Conservation (phyloP, 2,329 filamentous ascomycete genomes). For the Scortechinia acanthostroma region DNA sequence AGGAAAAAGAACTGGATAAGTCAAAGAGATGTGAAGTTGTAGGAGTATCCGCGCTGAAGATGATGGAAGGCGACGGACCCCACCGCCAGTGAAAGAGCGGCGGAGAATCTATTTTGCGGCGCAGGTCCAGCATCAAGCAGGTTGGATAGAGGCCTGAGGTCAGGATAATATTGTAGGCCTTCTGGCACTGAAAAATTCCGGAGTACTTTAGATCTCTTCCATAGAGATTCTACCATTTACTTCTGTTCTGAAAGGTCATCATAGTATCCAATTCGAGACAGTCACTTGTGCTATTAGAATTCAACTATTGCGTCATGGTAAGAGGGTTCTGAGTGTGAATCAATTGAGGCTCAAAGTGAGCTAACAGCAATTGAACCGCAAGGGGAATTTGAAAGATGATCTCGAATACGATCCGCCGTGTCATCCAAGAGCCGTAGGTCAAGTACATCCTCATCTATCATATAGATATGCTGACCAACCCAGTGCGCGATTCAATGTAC, state of each 20-base stretch:
- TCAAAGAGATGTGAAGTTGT: not conserved
- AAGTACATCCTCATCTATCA: conserved; percentile 3
- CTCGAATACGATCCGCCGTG: conserved; percentile 57
- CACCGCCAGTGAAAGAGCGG: not conserved
- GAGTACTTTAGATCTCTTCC: too few species aligned
- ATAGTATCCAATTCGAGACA: not conserved
- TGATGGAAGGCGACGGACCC: not conserved
- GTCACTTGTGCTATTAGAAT: not conserved
- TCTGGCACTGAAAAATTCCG: too few species aligned
- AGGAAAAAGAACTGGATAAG: too few species aligned
- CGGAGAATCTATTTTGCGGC: not conserved
- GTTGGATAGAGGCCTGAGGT: too few species aligned
- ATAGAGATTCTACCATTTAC: not conserved
- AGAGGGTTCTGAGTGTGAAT: too few species aligned
- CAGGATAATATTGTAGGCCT: too few species aligned
- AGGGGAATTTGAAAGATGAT: conserved; percentile 35
- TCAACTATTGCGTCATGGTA: not conserved
- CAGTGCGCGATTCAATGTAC: conserved; percentile 66
- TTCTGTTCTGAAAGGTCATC: not conserved
- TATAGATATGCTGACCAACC: not conserved
- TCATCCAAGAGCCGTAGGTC: conserved; percentile 54
- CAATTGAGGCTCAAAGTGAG: too few species aligned
- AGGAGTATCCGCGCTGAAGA: not conserved
- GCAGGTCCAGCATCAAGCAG: not conserved
- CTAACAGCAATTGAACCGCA: too few species aligned